Conservation (phyloP, 139 green algal genomes). For the Tetraselmis striata region DNA sequence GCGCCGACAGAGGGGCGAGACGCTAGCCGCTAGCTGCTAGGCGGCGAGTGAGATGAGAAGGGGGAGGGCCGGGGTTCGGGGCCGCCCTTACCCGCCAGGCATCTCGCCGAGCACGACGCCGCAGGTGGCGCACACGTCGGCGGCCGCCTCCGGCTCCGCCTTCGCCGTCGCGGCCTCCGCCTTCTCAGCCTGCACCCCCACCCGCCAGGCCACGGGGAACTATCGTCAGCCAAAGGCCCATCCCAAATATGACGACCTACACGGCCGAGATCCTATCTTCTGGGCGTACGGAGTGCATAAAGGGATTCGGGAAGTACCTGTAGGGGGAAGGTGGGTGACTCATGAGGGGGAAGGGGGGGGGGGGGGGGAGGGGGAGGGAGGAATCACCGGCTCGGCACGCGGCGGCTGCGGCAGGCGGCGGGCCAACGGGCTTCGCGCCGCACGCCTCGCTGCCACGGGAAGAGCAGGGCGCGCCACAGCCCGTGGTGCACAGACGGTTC, state of each 20-base stretch:
- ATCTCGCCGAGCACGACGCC: slow-evolving; percentile 22
- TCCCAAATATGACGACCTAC: neutral
- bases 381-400: neutral
- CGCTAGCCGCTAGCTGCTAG: neutral
- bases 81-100: slow-evolving; percentile 23
- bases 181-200: neutral
- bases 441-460: neutral
- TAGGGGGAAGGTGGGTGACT: no score
- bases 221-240: neutral
- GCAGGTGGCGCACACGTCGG: slow-evolving; percentile 29
- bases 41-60: neutral
- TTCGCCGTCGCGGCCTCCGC: neutral
- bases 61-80: no score
- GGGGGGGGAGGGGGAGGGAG: neutral
- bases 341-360: no score
- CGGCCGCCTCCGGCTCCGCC: neutral
- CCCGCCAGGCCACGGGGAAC: no score
- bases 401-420: neutral
- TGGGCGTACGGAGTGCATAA: neutral
- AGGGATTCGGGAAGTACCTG: neutral
- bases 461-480: neutral
- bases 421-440: neutral
- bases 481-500: neutral
- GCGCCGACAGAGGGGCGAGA: neutral
- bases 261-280: neutral